phyloP scores from a whole-genome alignment of 1,284 basidiomycete species.

The Paramarasmius palmivorus region DNA sequence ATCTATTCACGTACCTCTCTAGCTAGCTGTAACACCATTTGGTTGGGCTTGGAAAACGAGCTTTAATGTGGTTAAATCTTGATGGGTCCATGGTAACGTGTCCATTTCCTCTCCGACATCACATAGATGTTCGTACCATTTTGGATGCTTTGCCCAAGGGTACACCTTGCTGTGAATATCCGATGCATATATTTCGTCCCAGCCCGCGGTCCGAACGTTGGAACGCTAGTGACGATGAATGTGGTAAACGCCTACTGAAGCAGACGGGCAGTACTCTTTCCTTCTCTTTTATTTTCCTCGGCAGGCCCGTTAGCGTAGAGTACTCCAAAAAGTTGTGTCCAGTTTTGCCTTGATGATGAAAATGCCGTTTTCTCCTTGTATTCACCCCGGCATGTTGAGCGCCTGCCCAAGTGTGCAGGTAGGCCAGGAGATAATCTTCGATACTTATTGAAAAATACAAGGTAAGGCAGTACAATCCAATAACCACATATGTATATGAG shows the following conservation, averaged over 20 bases:
- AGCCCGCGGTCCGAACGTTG: conserved; percentile 28
- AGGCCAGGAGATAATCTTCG: conserved; percentile 18
- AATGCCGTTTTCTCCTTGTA: conserved; percentile 12
- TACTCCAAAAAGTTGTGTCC: conserved; percentile 12
- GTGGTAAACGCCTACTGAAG: no score
- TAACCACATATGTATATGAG: conserved; percentile 4
- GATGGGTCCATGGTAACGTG: conserved; percentile 41
- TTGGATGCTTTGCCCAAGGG: conserved; percentile 40
- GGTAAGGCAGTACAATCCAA: conserved; percentile 5
- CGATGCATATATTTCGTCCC: conserved; percentile 20
- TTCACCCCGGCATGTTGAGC: conserved; percentile 3
- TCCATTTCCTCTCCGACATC: conserved; percentile 53
- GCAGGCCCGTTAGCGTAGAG: neutral
- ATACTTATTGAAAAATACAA: conserved; percentile 12
- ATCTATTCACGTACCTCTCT: conserved; percentile 16
- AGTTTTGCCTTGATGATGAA: conserved; percentile 5
- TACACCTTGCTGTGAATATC: conserved; percentile 28
- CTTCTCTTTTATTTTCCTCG: conserved; percentile 8
- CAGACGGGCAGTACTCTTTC: neutral
- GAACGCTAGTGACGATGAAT: conserved; percentile 19
- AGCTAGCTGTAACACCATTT: conserved; percentile 34
- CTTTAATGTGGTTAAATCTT: conserved; percentile 41
- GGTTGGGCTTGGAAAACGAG: conserved; percentile 48
- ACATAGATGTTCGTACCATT: conserved; percentile 38
- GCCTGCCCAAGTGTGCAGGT: conserved; percentile 4